Percentiles rank a stretch among this genome's conserved stretches.
Conservation (phyloP, 2,329 filamentous ascomycete genomes). For the Fusarium sp. region DNA sequence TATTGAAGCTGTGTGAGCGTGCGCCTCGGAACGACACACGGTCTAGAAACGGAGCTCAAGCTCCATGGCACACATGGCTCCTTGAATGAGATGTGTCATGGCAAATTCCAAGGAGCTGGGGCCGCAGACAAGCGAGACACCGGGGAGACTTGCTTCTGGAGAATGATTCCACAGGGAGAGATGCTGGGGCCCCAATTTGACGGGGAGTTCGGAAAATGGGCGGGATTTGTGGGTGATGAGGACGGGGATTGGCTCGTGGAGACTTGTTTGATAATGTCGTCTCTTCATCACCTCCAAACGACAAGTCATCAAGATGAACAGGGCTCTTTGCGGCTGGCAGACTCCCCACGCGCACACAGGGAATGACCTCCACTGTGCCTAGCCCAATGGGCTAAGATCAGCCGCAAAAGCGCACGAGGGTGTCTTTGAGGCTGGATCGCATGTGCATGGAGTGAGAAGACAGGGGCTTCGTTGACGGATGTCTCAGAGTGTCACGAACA, state of each 20-base stretch:
- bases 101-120: conserved; percentile 21
- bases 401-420: conserved; percentile 17
- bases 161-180: conserved; percentile 10
- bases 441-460: conserved; percentile 11
- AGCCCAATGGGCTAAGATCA: conserved; percentile 2
- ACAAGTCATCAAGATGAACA: conserved; percentile 13
- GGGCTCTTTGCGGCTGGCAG: conserved; percentile 1
- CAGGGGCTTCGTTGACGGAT: conserved; percentile 7
- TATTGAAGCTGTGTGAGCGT: conserved; percentile 5
- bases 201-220: conserved; percentile 40
- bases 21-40: conserved; percentile 10
- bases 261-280: conserved; percentile 25
- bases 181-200: conserved; percentile 31
- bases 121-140: conserved; percentile 33
- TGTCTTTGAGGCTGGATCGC: conserved; percentile 17
- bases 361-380: conserved; percentile 14
- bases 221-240: conserved; percentile 8
- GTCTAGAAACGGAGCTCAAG: neutral
- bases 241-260: conserved; percentile 25
- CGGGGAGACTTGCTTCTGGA: conserved; percentile 38
- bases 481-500: conserved; percentile 21
- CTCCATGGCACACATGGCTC: neutral
- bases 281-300: conserved; percentile 18
- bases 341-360: conserved; percentile 6
- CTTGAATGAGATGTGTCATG: conserved; percentile 30